A percentile compares a stretch with the other conserved stretches of the same genome.
Conservation (phyloP, 768 basidiomycete species). For the Roridomyces roridus region DNA sequence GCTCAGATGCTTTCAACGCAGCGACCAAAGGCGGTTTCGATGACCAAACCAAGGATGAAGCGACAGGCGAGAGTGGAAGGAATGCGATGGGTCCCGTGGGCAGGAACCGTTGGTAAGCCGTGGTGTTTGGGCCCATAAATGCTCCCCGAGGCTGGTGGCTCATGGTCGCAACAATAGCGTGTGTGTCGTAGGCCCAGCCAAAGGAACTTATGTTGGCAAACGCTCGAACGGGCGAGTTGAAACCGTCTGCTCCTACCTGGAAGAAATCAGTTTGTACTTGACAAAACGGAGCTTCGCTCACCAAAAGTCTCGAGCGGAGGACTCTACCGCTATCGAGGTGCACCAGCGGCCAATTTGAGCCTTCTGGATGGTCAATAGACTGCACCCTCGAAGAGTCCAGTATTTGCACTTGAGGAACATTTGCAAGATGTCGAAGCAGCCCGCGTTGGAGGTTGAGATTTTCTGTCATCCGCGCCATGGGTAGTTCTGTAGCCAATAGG, state of each 20-base stretch:
- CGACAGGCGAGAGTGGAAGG: slow-evolving; percentile 80
- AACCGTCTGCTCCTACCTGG: slow-evolving; percentile 94
- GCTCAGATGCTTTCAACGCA: slow-evolving; percentile 70
- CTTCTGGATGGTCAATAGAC: slow-evolving; percentile 61
- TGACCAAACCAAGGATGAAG: slow-evolving; percentile 94
- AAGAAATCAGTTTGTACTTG: background rate
- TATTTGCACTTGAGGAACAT: slow-evolving; percentile 60
- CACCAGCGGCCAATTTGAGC: slow-evolving; percentile 80
- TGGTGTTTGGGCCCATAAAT: slow-evolving; percentile 71
- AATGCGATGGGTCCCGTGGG: slow-evolving; percentile 96
- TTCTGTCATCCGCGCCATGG: slow-evolving; percentile 88
- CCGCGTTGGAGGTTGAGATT: slow-evolving; percentile 93
- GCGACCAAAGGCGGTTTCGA: slow-evolving; percentile 78
- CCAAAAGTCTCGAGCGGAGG: slow-evolving; percentile 77
- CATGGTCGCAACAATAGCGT: slow-evolving; percentile 91
- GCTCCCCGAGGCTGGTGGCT: slow-evolving; percentile 69
- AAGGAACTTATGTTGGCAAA: slow-evolving; percentile 87
- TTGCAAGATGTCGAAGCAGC: slow-evolving; percentile 68
- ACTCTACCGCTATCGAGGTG: slow-evolving; percentile 70
- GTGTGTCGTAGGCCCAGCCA: slow-evolving; percentile 91
- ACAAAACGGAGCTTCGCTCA: slow-evolving; percentile 34
- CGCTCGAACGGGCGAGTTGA: slow-evolving; percentile 89
- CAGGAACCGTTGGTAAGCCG: slow-evolving; percentile 93
- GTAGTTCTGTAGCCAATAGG: slow-evolving; percentile 43
- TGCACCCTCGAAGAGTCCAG: slow-evolving; percentile 78